Percentiles rank a stretch among this genome's conserved stretches.
Evolutionary conservation across 2,329 filamentous ascomycete genomes (phyloP).

Genomic region (Cercospora canescens): DNA sequence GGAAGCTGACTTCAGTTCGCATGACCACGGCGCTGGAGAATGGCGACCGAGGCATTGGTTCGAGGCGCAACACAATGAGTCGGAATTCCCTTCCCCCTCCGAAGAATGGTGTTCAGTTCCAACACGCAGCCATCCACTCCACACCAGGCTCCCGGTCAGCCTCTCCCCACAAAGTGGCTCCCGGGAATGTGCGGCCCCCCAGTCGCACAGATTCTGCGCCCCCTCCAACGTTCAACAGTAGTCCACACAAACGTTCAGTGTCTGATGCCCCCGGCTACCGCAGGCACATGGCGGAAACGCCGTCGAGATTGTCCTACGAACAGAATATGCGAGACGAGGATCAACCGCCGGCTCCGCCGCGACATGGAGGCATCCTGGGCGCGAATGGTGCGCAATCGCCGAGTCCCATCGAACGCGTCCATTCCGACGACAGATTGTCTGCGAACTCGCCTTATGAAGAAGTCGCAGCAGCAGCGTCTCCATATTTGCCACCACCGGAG

Average conservation of each 20-base stretch:
- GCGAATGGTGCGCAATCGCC: conserved; percentile 39
- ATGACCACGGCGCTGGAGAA: conserved; percentile 56
- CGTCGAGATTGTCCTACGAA: conserved; percentile 43
- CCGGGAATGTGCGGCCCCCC: conserved; percentile 30
- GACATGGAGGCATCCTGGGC: conserved; percentile 36
- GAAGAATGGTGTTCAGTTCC: conserved; percentile 43
- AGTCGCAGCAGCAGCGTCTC: conserved; percentile 43
- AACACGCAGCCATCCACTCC: conserved; percentile 40
- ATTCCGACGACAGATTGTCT: conserved; percentile 56
- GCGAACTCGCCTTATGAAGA: conserved; percentile 50
- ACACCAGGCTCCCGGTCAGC: conserved; percentile 46
- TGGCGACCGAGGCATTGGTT: conserved; percentile 27
- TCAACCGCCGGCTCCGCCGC: conserved; percentile 43
- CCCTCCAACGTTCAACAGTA: conserved; percentile 30
- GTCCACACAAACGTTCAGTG: conserved; percentile 49
- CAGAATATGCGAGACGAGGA: conserved; percentile 33
- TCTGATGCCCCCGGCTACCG: conserved; percentile 50
- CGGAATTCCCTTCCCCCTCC: conserved; percentile 37
- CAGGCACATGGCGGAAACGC: conserved; percentile 41
- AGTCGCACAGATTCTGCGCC: conserved; percentile 48
- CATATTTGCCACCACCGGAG: conserved; percentile 56
- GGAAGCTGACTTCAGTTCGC: conserved; percentile 79
- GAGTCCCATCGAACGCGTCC: conserved; percentile 49
- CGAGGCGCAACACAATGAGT: conserved; percentile 46
- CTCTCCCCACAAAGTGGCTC: conserved; percentile 39